Conservation (phyloP, 192 early-diverging fungal species). For the Gaertneriomyces semiglobifer region DNA sequence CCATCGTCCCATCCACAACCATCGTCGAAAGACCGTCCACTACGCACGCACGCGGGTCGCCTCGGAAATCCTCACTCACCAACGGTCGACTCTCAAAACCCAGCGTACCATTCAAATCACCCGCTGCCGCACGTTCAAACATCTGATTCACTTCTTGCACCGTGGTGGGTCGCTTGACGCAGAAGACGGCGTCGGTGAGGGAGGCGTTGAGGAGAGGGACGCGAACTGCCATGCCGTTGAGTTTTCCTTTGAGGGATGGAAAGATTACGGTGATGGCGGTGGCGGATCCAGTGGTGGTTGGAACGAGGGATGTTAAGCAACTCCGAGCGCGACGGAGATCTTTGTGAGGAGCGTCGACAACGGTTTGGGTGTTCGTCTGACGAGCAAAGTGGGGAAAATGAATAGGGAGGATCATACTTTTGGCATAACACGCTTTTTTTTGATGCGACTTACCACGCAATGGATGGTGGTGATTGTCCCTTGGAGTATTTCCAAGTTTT, state of each 20-base stretch:
- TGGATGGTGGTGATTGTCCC: slow-evolving; percentile 20
- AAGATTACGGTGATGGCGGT: slow-evolving; percentile 28
- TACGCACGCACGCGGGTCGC: slow-evolving; percentile 11
- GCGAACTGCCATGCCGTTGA: slow-evolving; percentile 25
- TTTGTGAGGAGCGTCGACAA: slow-evolving; percentile 24
- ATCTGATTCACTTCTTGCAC: slow-evolving; percentile 14
- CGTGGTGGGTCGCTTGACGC: slow-evolving; percentile 6
- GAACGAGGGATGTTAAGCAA: slow-evolving; percentile 24
- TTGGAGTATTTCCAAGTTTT: slow-evolving; percentile 17
- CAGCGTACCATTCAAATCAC: slow-evolving; percentile 13
- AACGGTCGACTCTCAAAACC: slow-evolving; percentile 16
- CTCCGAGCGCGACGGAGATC: slow-evolving; percentile 26
- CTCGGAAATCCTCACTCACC: slow-evolving; percentile 22
- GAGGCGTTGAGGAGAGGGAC: slow-evolving; percentile 25
- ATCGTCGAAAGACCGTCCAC: slow-evolving; percentile 20
- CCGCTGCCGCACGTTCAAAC: slow-evolving; percentile 1
- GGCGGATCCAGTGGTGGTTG: slow-evolving; percentile 24
- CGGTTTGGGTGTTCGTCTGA: slow-evolving; percentile 27
- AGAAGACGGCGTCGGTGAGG: slow-evolving; percentile 24
- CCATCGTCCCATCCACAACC: slow-evolving; percentile 24
- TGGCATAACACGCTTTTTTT: neutral
- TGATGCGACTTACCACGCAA: slow-evolving; percentile 10
- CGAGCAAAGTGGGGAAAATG: neutral
- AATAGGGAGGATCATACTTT: neutral
- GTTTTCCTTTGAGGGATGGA: slow-evolving; percentile 16